Evolutionary conservation across 371 early-diverging fungal species (phyloP), one percentile per base, ranked within the genome.

Genomic region (Mortierella sp.): DNA sequence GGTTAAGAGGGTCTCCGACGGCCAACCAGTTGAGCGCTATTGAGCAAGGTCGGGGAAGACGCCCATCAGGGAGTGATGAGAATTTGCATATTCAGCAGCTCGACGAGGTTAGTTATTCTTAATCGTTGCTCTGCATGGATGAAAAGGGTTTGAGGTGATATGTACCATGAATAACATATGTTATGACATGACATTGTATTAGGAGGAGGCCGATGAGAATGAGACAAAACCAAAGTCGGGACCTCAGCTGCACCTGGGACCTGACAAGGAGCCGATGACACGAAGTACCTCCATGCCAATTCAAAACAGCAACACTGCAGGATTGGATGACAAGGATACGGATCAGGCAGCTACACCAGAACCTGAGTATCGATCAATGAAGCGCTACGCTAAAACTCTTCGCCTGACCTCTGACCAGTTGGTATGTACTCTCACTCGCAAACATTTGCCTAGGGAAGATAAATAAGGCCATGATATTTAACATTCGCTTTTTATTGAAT

Each of bases 321-420:
- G 19, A 21, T 72, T 75, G 3, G 70, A 80, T 5, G 77, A 80
- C 21, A 75, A 72, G 19, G 52, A 14, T 2, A 21, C 73, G 26
- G 19, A n/a, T 7, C 76, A 55, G 44, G n/a, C 8, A 13, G 78
- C 84, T 31, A 73, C 78, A 31, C 57, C 42, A 16, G 54, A 60
- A 26, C 28, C 54, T 24, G 45, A 55, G n/a, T 44, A 31, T 57
- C 88, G 77, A 54, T 81, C 50, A n/a, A 73, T 38, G 70, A 91
- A 92, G 76, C 83, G 91, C 50, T 98, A 96, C 82, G 96, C 96
- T 28, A 99, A 99, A 88, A 94, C 97, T 1, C 89, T 99, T 50
- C 93, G 98, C 16, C 88, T 99, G 81, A 97, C 97, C 0, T 97
- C 97, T 0, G 98, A 97, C 21, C 98, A 99, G 88, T 88, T 99